Evolutionary conservation across 345 rosid species (phyloP).

Genomic region (Acer yangbiense): DNA sequence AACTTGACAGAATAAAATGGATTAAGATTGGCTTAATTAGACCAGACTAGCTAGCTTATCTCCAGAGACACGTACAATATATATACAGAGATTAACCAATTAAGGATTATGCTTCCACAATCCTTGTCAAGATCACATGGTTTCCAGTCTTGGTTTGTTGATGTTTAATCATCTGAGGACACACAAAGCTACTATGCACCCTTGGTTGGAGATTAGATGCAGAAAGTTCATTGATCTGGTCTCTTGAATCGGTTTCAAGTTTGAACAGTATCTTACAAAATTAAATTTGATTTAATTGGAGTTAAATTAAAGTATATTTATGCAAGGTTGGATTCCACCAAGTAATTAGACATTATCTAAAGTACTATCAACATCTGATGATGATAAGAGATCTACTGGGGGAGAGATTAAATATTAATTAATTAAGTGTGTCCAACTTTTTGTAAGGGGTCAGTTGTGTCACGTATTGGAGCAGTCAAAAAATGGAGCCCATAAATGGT

Average conservation of each 20-base stretch:
- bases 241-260: constrained; percentile 18
- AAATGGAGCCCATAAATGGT: constrained; percentile 11
- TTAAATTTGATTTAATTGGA: neutral
- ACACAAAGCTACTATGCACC: constrained; percentile 8
- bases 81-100: no score
- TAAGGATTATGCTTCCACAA: constrained; percentile 23
- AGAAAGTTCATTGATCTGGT: constrained; percentile 26
- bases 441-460: no score
- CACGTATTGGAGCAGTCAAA: neutral
- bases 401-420: constrained; percentile 1
- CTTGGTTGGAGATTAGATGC: constrained; percentile 15
- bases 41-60: neutral
- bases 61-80: no score
- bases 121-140: constrained; percentile 38
- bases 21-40: neutral
- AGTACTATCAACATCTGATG: constrained; percentile 30
- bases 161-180: constrained; percentile 20
- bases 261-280: constrained; percentile 5
- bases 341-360: constrained; percentile 14
- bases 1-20: constrained; percentile 8
- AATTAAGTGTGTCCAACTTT: constrained; percentile 14
- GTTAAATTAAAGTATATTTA: neutral
- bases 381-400: constrained; percentile 5
- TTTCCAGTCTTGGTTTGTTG: constrained; percentile 21
- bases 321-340: constrained; percentile 30